Percentiles rank a stretch among this genome's conserved stretches.
Conservation (phyloP, 2,329 filamentous ascomycete genomes). For the Dactylonectria macrodidyma region DNA sequence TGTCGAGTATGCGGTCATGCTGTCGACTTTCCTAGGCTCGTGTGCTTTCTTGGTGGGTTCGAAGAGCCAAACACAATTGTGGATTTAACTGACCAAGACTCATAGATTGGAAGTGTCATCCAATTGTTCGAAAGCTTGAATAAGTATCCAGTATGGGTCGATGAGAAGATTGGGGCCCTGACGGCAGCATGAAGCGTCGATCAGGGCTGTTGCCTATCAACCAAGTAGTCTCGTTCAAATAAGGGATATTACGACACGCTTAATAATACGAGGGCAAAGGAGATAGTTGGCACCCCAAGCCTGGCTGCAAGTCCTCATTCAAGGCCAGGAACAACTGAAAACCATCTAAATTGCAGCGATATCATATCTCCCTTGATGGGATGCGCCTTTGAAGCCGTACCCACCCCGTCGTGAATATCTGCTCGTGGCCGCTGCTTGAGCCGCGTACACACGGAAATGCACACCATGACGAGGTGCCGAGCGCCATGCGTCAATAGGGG, state of each 20-base stretch:
- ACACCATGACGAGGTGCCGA: slow-evolving; percentile 13
- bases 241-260: not conserved
- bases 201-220: not conserved
- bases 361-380: slow-evolving; percentile 1
- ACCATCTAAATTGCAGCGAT: not conserved
- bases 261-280: not conserved
- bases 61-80: slow-evolving; percentile 1
- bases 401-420: slow-evolving; percentile 18
- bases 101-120: slow-evolving; percentile 54
- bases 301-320: not conserved
- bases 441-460: slow-evolving; percentile 17
- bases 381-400: slow-evolving; percentile 8
- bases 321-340: slow-evolving; percentile 2
- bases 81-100: slow-evolving; percentile 59
- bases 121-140: slow-evolving; percentile 46
- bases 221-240: not conserved
- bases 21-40: slow-evolving; percentile 65
- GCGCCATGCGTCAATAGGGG: slow-evolving; percentile 14
- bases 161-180: slow-evolving; percentile 27
- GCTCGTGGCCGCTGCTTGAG: slow-evolving; percentile 16
- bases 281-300: not conserved
- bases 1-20: slow-evolving; percentile 59
- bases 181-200: slow-evolving; percentile 9
- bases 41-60: slow-evolving; percentile 61
- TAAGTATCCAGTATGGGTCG: slow-evolving; percentile 44